Evolutionary conservation across 257 asterid species (phyloP), one percentile per base, ranked within the genome.

Genomic region (Lavandula angustifolia): DNA sequence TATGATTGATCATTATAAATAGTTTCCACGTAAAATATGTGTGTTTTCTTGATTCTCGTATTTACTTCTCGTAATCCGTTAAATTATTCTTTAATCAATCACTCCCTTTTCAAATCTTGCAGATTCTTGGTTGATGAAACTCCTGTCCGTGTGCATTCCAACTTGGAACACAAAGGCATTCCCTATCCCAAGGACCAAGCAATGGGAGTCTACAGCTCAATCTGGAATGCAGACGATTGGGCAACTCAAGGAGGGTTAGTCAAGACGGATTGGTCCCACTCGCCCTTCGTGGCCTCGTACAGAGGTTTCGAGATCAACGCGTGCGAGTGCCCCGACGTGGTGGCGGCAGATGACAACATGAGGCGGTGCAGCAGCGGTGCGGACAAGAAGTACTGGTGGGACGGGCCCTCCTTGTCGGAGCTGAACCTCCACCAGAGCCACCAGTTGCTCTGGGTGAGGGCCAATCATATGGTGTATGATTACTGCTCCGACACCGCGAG

Each of bases 141-240:
- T 0, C 97, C 97, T 4, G 68, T 91, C 3, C 78, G 97, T 9
- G 91, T 87, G 7, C 97, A 91, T 44, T 67, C 95, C 0, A 91
- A 91, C 41, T 54, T 87, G 69, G 97, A 87, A 66, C 85, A 84
- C 65, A 86, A 61, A 40, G 97, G 96, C 3, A 78, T 91, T 11
- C 95, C 97, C 3, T 91, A 55, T 10, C 97, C 97, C 2, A 86
- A 80, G 62, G 95, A 91, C 56, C 97, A 91, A 74, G 73, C 95
- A 11, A 87, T 91, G 97, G 95, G 91, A 0, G 89, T 91, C 0
- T 87, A 87, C 58, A 91, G 96, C 75, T 91, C 97, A 0, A 85
- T 91, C 3, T 91, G 97, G 97, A 91, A 87, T 43, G 97, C 97
- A 0, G 97, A 91, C 34, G 97, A 91, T 55, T 91, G 97, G 97